Evolutionary conservation across 148 eudicot genomes (phyloP).

Genomic region (Cornus suecica): DNA sequence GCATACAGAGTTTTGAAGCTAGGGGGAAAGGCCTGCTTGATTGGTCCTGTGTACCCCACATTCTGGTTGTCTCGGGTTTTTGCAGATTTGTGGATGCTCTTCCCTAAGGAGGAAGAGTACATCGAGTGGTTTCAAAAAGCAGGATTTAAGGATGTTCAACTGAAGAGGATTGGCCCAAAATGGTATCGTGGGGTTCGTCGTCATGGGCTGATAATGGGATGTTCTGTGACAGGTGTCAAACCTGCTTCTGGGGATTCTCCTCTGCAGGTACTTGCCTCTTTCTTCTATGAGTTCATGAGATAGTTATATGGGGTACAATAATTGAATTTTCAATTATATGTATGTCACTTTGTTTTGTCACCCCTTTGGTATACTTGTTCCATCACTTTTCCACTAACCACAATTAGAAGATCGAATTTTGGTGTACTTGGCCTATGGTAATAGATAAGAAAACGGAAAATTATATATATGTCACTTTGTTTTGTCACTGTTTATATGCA

Average conservation of each 20-base stretch:
- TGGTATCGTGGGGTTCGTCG: conserved; percentile 98
- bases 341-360: not conserved
- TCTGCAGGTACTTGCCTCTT: conserved; percentile 54
- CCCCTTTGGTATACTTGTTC: not conserved
- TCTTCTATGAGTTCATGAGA: not conserved
- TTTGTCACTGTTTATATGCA: not conserved
- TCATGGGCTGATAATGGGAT: conserved; percentile 96
- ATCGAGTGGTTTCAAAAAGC: conserved; percentile 90
- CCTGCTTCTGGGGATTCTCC: conserved; percentile 95
- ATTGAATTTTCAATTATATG: not conserved
- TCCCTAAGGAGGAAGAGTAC: conserved; percentile 95
- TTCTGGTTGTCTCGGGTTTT: conserved; percentile 93
- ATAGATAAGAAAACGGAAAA: too few species aligned
- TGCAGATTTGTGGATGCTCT: conserved; percentile 98
- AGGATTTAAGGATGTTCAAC: conserved; percentile 81
- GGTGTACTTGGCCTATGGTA: too few species aligned
- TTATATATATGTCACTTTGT: not conserved
- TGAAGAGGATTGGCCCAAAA: conserved; percentile 90
- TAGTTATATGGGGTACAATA: not conserved
- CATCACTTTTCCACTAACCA: not conserved
- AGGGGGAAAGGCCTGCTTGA: conserved; percentile 91
- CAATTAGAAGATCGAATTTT: too few species aligned
- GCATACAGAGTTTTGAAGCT: conserved; percentile 89
- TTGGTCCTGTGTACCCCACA: conserved; percentile 92
- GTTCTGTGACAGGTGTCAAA: conserved; percentile 91